Evolutionary conservation across 305 asterid species (phyloP).

Genomic region (Fraxinus paxiana): DNA sequence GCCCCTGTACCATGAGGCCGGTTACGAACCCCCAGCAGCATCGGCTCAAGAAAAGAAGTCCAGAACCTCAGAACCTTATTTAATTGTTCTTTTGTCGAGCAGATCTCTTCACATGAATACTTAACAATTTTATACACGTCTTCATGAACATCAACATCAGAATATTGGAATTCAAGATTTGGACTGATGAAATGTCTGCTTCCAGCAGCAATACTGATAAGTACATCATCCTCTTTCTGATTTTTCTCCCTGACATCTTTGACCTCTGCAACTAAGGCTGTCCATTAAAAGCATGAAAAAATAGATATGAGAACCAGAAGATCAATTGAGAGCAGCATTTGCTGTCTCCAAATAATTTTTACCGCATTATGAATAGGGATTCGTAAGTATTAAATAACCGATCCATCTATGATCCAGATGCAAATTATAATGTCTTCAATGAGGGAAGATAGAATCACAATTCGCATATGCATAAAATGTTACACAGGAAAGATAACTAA

Average conservation of each 20-base stretch:
- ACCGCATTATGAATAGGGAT: background rate
- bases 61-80: constrained; percentile 78
- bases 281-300: constrained; percentile 29
- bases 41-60: constrained; percentile 85
- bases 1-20: constrained; percentile 46
- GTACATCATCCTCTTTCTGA: constrained; percentile 77
- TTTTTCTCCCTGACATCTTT: constrained; percentile 81
- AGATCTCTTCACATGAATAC: constrained; percentile 92
- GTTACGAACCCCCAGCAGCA: constrained; percentile 67
- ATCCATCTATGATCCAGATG: background rate
- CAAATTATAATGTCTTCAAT: background rate
- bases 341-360: background rate
- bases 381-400: background rate
- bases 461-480: background rate
- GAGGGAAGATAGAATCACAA: background rate
- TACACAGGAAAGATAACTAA: background rate
- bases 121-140: constrained; percentile 75
- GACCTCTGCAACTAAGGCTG: constrained; percentile 85
- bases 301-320: constrained; percentile 26
- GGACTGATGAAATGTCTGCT: constrained; percentile 65
- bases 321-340: constrained; percentile 12
- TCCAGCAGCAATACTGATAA: constrained; percentile 83
- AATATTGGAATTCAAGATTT: constrained; percentile 71
- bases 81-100: constrained; percentile 85
- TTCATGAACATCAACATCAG: constrained; percentile 76